Percentiles rank a stretch among this genome's conserved stretches.
phyloP scores from a whole-genome alignment of 2,329 filamentous ascomycete species.

The Exophiala mesophila region DNA sequence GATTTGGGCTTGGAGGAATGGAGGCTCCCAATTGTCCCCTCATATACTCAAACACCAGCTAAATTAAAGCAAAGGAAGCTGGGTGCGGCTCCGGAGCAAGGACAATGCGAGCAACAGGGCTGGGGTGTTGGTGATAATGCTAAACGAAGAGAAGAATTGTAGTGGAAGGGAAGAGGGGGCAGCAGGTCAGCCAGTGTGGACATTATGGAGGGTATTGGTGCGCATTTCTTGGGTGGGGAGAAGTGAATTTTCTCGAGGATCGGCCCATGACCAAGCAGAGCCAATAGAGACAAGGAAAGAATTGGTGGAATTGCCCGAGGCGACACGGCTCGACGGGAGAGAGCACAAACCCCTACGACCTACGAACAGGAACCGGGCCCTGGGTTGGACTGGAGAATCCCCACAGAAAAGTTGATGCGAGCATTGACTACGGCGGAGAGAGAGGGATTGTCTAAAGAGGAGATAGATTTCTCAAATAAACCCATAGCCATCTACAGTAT shows the following conservation, averaged over 20 bases:
- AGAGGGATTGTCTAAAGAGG: too few relatives aligned
- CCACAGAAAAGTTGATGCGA: slow-evolving; percentile 24
- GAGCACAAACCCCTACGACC: too few relatives aligned
- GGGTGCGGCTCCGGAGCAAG: neutral
- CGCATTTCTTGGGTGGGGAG: slow-evolving; percentile 20
- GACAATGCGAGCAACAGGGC: neutral
- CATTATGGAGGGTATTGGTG: slow-evolving; percentile 17
- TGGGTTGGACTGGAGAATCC: slow-evolving; percentile 18
- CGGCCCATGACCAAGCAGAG: slow-evolving; percentile 10
- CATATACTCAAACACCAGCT: neutral
- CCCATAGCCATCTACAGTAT: neutral
- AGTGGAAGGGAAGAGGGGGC: slow-evolving; percentile 2
- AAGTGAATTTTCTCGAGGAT: slow-evolving; percentile 23
- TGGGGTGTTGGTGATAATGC: slow-evolving; percentile 5
- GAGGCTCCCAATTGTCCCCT: too few relatives aligned
- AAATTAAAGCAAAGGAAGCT: neutral
- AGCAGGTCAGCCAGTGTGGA: slow-evolving; percentile 6
- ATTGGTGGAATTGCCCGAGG: slow-evolving; percentile 19
- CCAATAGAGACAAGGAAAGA: slow-evolving; percentile 19
- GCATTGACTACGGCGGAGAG: too few relatives aligned
- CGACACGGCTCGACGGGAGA: slow-evolving; percentile 21
- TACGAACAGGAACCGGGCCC: slow-evolving; percentile 20
- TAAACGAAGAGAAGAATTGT: slow-evolving; percentile 11
- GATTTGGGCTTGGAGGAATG: neutral
- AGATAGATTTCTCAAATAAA: too few relatives aligned